Evolutionary conservation across 2,329 filamentous ascomycete genomes (phyloP).

Genomic region (Scedosporium dehoogii): DNA sequence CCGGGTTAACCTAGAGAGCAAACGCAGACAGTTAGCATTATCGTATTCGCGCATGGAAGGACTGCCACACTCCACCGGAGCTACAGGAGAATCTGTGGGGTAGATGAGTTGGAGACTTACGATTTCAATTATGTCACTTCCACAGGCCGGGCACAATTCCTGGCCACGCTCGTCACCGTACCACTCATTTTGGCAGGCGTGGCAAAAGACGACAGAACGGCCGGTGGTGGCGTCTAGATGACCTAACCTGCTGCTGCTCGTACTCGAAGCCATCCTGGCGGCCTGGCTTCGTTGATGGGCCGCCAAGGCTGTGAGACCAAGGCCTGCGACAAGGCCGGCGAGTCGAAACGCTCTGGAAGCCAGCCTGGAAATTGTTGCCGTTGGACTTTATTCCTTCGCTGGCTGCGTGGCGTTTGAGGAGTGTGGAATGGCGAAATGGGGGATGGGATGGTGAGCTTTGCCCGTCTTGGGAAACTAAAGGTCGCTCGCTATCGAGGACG

Average conservation of each 20-base stretch:
- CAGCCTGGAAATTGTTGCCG: constrained; percentile 28
- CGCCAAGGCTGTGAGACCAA: constrained; percentile 47
- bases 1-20: constrained; percentile 34
- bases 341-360: constrained; percentile 46
- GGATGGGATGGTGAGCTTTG: background rate
- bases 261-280: constrained; percentile 25
- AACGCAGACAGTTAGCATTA: constrained; percentile 14
- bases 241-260: constrained; percentile 11
- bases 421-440: background rate
- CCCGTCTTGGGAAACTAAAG: background rate
- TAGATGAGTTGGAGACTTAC: constrained; percentile 40
- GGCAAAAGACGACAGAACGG: constrained; percentile 76
- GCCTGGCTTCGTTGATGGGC: constrained; percentile 39
- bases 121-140: constrained; percentile 74
- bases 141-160: constrained; percentile 61
- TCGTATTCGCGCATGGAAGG: too few species aligned
- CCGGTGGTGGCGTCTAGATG: constrained; percentile 40
- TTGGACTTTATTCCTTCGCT: background rate
- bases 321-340: constrained; percentile 45
- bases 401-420: background rate
- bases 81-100: too few species aligned
- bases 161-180: constrained; percentile 59
- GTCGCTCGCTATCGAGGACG: background rate
- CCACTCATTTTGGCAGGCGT: constrained; percentile 75
- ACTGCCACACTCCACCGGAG: too few species aligned